Base-by-base conservation (phyloP, 2,329 filamentous ascomycete species). In the Fusarium neocosmosporiellum region DNA sequence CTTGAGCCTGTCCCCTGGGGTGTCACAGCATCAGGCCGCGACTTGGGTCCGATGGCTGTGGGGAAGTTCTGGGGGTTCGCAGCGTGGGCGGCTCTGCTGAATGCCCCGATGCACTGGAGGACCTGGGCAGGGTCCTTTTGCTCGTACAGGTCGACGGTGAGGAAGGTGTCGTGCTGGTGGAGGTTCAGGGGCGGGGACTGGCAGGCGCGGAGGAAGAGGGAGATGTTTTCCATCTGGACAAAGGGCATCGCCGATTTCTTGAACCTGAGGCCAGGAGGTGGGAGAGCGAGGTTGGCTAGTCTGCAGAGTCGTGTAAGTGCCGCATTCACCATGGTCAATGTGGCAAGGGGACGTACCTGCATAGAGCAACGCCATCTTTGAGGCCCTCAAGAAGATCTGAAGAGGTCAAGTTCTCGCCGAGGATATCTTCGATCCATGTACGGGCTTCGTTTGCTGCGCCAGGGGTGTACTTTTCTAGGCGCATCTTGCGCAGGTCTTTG, bases 171-270 rank as follows among this genome's bases (percentile, higher is more conserved):
- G 85, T 99, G 96, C 53, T 95, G 92, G 66, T 94, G 95, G 67
- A 99, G 90, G 82, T 92, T 95, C 60, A 99, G 86, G 1, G 96
- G 96, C 29, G 93, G 90, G 59, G 89, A 86, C 83, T 98, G 94
- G 85, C 95, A 97, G 68, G 94, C 95, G 78, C 90, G 91, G 62
- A 99, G 90, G 84, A 98, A 99, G 80, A 97, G 94, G 6, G 95
- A 97, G 79, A 99, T 98, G 81, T 99, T 99, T 83, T 99, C 96
- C 95, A 98, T 98, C 83, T 99, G 96, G 43, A 98, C 96, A 81
- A 99, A 99, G 0, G 96, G 96, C 96, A 98, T 98, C 43, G 91
- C 85, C 1, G 95, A 98, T 80, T 92, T 88, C 84, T 98, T 98
- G 88, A 93, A 98, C 81, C 92, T 94, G 83, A 98, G 89, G 34